phyloP scores from a whole-genome alignment of 164 flowering plant species.

The Buxus sempervirens region DNA sequence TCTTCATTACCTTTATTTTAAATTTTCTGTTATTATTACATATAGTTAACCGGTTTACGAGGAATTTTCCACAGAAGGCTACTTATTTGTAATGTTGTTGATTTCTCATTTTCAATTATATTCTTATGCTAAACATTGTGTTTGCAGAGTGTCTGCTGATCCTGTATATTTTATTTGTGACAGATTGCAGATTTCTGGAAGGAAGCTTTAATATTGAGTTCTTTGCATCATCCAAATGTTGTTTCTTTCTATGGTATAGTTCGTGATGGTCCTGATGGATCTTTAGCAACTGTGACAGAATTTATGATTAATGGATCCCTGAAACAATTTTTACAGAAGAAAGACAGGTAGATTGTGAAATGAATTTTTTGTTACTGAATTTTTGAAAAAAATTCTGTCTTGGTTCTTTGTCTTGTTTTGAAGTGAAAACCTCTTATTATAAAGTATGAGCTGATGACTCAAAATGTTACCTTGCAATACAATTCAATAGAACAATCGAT shows the following conservation, averaged over 20 bases:
- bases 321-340: constrained; percentile 91
- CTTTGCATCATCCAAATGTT: constrained; percentile 97
- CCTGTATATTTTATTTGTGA: constrained; percentile 9
- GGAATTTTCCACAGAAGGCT: too few relatives aligned
- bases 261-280: constrained; percentile 97
- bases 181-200: constrained; percentile 99
- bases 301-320: constrained; percentile 97
- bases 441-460: background rate
- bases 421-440: background rate
- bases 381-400: too few relatives aligned
- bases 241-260: constrained; percentile 97
- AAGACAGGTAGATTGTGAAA: constrained; percentile 64
- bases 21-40: too few relatives aligned
- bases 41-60: too few relatives aligned
- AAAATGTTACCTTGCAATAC: background rate
- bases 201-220: constrained; percentile 89
- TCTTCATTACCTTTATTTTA: too few relatives aligned
- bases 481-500: constrained; percentile 78
- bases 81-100: too few relatives aligned
- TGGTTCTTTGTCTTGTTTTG: background rate
- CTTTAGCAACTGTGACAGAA: constrained; percentile 96
- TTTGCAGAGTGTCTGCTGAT: background rate
- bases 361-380: background rate
- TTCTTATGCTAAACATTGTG: too few relatives aligned
- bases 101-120: too few relatives aligned